A percentile compares a stretch with the other conserved stretches of the same genome.
Conservation (phyloP, 306 rosid genomes). For the Lablab purpureus region DNA sequence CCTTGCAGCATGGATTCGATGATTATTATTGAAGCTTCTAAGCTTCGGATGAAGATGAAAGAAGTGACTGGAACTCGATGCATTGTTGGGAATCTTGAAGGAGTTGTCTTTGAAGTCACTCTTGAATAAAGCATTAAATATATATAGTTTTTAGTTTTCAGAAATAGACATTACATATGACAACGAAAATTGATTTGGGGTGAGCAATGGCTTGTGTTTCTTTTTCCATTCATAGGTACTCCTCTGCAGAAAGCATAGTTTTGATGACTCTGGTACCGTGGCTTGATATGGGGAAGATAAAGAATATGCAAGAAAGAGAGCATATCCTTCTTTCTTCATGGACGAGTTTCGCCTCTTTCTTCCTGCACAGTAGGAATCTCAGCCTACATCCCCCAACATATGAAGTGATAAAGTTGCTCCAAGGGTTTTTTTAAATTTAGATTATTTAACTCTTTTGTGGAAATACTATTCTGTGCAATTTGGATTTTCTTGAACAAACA, state of each 20-base stretch:
- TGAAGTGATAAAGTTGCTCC: no score
- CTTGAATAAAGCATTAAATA: constrained; percentile 48
- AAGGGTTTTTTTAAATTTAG: no score
- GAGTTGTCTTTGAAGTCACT: constrained; percentile 77
- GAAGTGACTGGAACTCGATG: constrained; percentile 74
- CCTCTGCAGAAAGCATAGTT: constrained; percentile 1
- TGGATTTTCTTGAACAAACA: no score
- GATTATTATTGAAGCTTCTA: constrained; percentile 67
- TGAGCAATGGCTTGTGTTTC: background rate
- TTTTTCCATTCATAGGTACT: constrained; percentile 24
- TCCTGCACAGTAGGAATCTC: no score
- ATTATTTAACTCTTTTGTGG: no score
- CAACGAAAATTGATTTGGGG: background rate
- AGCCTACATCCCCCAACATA: no score
- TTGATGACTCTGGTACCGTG: background rate
- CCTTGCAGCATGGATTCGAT: constrained; percentile 72
- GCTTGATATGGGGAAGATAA: background rate
- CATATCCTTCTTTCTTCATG: background rate
- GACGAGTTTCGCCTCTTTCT: no score
- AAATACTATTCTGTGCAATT: no score
- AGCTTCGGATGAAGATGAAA: constrained; percentile 66
- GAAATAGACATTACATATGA: constrained; percentile 16
- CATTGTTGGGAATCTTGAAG: constrained; percentile 68
- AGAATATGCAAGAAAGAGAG: constrained; percentile 26
- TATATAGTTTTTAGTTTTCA: constrained; percentile 11